Evolutionary conservation across 2,329 filamentous ascomycete genomes (phyloP).

Genomic region (Aspergillus transmontanensis): DNA sequence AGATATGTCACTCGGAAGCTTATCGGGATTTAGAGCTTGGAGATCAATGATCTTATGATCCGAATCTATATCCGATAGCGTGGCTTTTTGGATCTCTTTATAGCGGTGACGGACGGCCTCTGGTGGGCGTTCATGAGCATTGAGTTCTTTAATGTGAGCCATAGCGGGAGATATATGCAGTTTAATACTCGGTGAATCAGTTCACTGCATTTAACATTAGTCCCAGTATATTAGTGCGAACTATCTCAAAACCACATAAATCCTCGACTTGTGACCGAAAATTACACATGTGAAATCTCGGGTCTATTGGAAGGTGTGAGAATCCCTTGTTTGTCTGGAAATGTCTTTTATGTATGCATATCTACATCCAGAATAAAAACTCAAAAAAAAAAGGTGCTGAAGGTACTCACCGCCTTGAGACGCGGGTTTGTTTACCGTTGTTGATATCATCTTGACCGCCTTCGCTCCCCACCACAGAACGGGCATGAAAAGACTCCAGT

Average conservation of each 20-base stretch:
- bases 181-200: neutral
- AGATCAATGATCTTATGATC: conserved; percentile 63
- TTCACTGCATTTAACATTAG: conserved; percentile 1
- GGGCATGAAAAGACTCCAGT: conserved; percentile 52
- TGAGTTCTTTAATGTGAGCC: conserved; percentile 52
- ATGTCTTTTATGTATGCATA: neutral
- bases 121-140: conserved; percentile 79
- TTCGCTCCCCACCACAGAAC: conserved; percentile 31
- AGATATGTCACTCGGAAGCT: conserved; percentile 29
- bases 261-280: neutral
- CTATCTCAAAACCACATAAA: neutral
- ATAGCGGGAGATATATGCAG: conserved; percentile 20
- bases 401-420: conserved; percentile 35
- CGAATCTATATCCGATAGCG: conserved; percentile 53
- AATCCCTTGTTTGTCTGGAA: neutral
- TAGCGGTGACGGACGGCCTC: conserved; percentile 69
- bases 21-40: conserved; percentile 39
- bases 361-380: neutral
- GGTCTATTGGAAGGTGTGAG: neutral
- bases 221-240: neutral
- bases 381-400: conserved; percentile 3
- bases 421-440: conserved; percentile 40
- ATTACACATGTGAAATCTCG: neutral
- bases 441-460: conserved; percentile 47
- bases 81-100: conserved; percentile 71